A percentile compares a stretch with the other conserved stretches of the same genome.
Evolutionary conservation across 345 rosid species (phyloP).

Genomic region (Noccaea bulbosa): DNA sequence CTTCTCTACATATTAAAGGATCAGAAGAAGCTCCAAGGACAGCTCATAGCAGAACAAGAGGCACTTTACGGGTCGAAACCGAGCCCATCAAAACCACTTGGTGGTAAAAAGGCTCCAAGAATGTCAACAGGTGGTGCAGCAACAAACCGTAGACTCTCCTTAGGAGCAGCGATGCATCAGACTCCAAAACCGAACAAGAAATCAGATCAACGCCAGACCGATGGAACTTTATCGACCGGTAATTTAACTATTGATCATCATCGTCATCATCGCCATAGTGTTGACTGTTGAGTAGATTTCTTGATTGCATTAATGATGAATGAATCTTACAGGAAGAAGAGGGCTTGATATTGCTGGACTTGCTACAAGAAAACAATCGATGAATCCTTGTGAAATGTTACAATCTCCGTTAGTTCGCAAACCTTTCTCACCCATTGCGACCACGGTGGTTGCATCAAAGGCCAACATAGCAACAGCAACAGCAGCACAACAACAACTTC

Average conservation of each 20-base stretch:
- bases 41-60: slow-evolving; percentile 91
- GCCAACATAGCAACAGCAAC: slow-evolving; percentile 44
- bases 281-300: neutral
- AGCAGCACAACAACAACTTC: slow-evolving; percentile 31
- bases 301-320: neutral
- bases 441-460: slow-evolving; percentile 56
- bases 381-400: slow-evolving; percentile 53
- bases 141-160: slow-evolving; percentile 68
- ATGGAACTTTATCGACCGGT: slow-evolving; percentile 66
- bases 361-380: slow-evolving; percentile 62
- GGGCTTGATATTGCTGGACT: slow-evolving; percentile 74
- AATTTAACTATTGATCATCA: neutral
- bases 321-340: slow-evolving; percentile 57
- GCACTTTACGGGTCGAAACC: slow-evolving; percentile 94
- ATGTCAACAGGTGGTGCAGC: slow-evolving; percentile 75
- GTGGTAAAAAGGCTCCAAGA: slow-evolving; percentile 73
- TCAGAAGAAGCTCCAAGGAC: slow-evolving; percentile 97
- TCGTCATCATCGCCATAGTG: neutral
- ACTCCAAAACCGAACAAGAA: slow-evolving; percentile 72
- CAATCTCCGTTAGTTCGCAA: slow-evolving; percentile 75
- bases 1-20: slow-evolving; percentile 56
- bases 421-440: slow-evolving; percentile 85
- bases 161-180: slow-evolving; percentile 74
- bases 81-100: slow-evolving; percentile 85
- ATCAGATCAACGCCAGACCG: slow-evolving; percentile 57